phyloP scores from a whole-genome alignment of 768 basidiomycete species.

The Mycena amicta region DNA sequence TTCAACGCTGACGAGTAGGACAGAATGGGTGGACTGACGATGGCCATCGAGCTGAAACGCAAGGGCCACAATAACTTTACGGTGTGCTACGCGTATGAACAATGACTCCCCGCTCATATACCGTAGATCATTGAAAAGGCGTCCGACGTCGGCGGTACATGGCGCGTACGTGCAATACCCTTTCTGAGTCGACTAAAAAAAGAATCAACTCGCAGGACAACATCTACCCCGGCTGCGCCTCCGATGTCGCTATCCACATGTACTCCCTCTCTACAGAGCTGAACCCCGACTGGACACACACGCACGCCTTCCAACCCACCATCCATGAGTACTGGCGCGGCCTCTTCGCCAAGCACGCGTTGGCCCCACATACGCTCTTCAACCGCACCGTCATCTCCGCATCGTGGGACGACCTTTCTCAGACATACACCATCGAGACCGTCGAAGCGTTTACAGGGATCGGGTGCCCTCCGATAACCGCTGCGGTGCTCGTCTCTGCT shows the following conservation, averaged over 20 bases:
- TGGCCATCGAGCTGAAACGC: conserved; percentile 33
- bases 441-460: conserved; percentile 27
- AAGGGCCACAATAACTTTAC: conserved; percentile 32
- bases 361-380: conserved; percentile 31
- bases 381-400: conserved; percentile 32
- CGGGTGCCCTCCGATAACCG: background rate
- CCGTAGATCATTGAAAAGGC: conserved; percentile 36
- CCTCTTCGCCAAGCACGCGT: conserved; percentile 25
- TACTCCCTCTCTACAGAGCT: conserved; percentile 45
- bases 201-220: conserved; percentile 33
- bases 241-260: conserved; percentile 39
- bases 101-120: background rate
- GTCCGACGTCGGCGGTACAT: conserved; percentile 32
- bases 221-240: conserved; percentile 44
- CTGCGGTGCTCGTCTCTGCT: conserved; percentile 31
- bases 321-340: conserved; percentile 44
- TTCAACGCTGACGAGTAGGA: background rate
- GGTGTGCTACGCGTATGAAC: conserved; percentile 21
- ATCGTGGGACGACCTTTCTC: conserved; percentile 30
- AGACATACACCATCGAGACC: conserved; percentile 25
- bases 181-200: background rate
- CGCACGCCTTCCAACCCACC: conserved; percentile 44
- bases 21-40: conserved; percentile 30
- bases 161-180: conserved; percentile 29
- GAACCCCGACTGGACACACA: conserved; percentile 42